These are phyloP conservation scores for Starmerella bombi DNA, from an alignment of 805 yeast genomes.

Conservation along the genomic window DNA sequence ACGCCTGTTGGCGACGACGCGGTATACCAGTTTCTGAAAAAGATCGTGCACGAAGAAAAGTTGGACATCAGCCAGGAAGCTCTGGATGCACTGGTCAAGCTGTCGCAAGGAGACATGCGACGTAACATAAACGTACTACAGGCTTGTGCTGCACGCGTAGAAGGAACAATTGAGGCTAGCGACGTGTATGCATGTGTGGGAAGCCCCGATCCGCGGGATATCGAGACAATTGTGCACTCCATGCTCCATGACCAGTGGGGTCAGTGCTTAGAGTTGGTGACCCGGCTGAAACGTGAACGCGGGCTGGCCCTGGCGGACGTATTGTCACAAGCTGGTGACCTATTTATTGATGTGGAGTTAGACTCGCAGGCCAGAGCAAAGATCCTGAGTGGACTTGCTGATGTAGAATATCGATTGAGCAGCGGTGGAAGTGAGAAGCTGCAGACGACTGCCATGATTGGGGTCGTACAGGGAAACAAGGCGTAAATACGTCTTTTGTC, in stretches of 20 bases:
- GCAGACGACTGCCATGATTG: constrained; percentile 81
- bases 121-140: constrained; percentile 85
- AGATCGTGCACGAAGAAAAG: constrained; percentile 57
- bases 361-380: constrained; percentile 46
- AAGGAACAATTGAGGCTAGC: constrained; percentile 48
- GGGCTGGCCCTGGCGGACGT: constrained; percentile 88
- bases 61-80: constrained; percentile 50
- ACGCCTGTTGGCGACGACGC: constrained; percentile 63
- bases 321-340: constrained; percentile 59
- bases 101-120: constrained; percentile 95
- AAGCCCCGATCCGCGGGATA: constrained; percentile 80
- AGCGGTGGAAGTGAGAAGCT: constrained; percentile 86
- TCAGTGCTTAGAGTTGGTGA: constrained; percentile 53
- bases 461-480: constrained; percentile 48
- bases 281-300: constrained; percentile 49
- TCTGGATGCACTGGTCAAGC: constrained; percentile 45
- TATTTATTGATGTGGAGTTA: constrained; percentile 56
- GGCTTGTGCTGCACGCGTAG: constrained; percentile 72
- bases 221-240: constrained; percentile 60
- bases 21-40: constrained; percentile 49
- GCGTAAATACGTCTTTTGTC: background rate
- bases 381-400: constrained; percentile 60
- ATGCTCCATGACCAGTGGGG: constrained; percentile 82
- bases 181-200: constrained; percentile 92
- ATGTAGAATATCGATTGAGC: constrained; percentile 80